A percentile compares a stretch with the other conserved stretches of the same genome.
phyloP scores from a whole-genome alignment of 306 rosid genomes.

The Delonix regia region DNA sequence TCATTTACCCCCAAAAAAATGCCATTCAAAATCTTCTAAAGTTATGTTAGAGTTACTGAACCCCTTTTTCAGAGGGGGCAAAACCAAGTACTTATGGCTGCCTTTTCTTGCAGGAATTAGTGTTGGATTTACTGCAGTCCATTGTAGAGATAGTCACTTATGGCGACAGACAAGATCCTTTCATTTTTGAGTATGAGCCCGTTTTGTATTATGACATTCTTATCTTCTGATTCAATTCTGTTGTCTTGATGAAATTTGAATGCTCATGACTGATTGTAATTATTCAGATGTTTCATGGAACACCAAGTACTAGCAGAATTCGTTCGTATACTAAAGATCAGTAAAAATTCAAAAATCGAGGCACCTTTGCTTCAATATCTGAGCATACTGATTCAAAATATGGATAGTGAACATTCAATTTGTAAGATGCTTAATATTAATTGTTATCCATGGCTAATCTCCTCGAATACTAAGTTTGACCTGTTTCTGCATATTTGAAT shows the following conservation, averaged over 20 bases:
- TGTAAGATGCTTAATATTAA: slow-evolving; percentile 59
- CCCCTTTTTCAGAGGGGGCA: background rate
- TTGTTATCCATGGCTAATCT: slow-evolving; percentile 27
- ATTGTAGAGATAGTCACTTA: slow-evolving; percentile 82
- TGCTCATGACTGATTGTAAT: slow-evolving; percentile 28
- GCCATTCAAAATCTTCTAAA: background rate
- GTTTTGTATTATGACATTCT: slow-evolving; percentile 24
- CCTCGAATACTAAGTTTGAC: slow-evolving; percentile 12
- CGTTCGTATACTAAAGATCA: slow-evolving; percentile 69
- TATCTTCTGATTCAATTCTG: slow-evolving; percentile 17
- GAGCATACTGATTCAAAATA: slow-evolving; percentile 89
- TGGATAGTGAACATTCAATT: slow-evolving; percentile 73
- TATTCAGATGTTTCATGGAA: slow-evolving; percentile 89
- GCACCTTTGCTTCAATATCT: slow-evolving; percentile 81
- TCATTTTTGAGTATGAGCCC: slow-evolving; percentile 72
- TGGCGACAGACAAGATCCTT: slow-evolving; percentile 83
- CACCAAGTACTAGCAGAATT: slow-evolving; percentile 78
- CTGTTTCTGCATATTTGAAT: slow-evolving; percentile 20
- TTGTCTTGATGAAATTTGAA: slow-evolving; percentile 16
- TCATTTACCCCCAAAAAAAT: background rate
- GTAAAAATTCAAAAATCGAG: slow-evolving; percentile 68
- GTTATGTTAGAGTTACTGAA: background rate
- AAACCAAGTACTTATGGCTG: slow-evolving; percentile 5
- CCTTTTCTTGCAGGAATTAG: slow-evolving; percentile 58
- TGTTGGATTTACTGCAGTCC: slow-evolving; percentile 77